phyloP scores from a whole-genome alignment of 495 filamentous ascomycete species.

The Neurospora africana region DNA sequence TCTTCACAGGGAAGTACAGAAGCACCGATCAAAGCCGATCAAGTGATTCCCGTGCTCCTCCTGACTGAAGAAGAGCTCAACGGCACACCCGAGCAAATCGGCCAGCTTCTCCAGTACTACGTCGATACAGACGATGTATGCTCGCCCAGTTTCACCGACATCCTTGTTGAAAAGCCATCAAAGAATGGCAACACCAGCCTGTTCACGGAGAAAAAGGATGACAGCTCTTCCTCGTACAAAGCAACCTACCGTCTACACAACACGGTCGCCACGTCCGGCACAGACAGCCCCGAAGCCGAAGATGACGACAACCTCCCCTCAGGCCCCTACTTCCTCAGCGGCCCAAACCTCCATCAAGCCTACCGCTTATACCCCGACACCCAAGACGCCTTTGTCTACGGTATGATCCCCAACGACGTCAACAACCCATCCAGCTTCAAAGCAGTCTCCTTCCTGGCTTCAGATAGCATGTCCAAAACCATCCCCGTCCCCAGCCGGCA shows the following conservation, averaged over 20 bases:
- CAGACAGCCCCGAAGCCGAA: not conserved
- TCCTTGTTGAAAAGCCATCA: constrained; percentile 30
- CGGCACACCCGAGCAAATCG: not conserved
- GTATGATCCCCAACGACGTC: constrained; percentile 2
- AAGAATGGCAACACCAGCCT: not conserved
- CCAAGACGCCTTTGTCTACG: constrained; percentile 7
- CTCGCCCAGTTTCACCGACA: constrained; percentile 41
- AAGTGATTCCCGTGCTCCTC: constrained; percentile 6
- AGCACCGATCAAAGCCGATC: constrained; percentile 4
- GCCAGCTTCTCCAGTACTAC: not conserved
- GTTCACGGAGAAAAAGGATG: not conserved
- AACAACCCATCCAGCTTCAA: not conserved
- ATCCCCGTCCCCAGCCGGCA: constrained; percentile 35
- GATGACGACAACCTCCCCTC: not conserved
- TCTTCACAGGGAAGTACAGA: constrained; percentile 2
- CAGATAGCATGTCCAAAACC: constrained; percentile 1
- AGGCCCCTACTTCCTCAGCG: constrained; percentile 14
- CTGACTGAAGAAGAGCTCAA: not conserved
- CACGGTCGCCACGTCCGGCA: not conserved
- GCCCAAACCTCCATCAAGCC: constrained; percentile 7
- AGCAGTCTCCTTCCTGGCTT: not conserved
- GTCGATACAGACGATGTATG: constrained; percentile 22
- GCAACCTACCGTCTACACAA: not conserved
- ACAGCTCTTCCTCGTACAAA: not conserved
- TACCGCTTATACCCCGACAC: constrained; percentile 10